phyloP scores from a whole-genome alignment of 805 yeast genomes.

The Zygoascus tannicola region DNA sequence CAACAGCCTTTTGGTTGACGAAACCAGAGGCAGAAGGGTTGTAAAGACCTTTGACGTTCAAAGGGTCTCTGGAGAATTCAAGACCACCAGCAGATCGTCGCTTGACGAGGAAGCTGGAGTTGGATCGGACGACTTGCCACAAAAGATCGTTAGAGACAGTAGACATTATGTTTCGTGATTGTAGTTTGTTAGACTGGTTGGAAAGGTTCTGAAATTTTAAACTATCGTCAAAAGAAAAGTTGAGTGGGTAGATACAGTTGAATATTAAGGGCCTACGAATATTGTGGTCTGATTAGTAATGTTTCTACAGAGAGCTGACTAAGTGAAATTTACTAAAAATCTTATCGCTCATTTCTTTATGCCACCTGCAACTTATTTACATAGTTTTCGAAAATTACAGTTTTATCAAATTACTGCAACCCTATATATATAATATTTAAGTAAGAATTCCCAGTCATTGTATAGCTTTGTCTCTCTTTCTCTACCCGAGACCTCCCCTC shows the following conservation, averaged over 20 bases:
- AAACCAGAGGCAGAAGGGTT: constrained; percentile 40
- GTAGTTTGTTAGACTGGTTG: background rate
- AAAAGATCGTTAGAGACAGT: constrained; percentile 32
- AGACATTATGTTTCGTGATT: constrained; percentile 5
- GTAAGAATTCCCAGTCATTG: too few species aligned
- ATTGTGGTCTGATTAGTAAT: background rate
- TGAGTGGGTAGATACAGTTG: background rate
- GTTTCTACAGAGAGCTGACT: background rate
- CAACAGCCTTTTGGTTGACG: constrained; percentile 41
- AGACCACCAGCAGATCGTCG: constrained; percentile 33
- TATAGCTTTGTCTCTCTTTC: too few species aligned
- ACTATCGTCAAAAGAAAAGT: background rate
- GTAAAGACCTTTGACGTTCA: constrained; percentile 40
- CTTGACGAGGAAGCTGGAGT: constrained; percentile 41
- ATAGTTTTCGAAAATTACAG: too few species aligned
- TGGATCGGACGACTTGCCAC: constrained; percentile 43
- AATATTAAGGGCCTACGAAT: background rate
- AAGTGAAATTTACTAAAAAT: too few species aligned
- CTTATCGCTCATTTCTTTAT: too few species aligned
- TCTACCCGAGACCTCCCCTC: too few species aligned
- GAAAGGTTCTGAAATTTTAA: background rate
- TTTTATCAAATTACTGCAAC: too few species aligned
- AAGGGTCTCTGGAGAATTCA: constrained; percentile 41
- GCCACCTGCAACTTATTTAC: too few species aligned
- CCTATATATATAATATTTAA: too few species aligned